Evolutionary conservation across 2,329 filamentous ascomycete species (phyloP).

Genomic region (Dactylonectria macrodidyma): DNA sequence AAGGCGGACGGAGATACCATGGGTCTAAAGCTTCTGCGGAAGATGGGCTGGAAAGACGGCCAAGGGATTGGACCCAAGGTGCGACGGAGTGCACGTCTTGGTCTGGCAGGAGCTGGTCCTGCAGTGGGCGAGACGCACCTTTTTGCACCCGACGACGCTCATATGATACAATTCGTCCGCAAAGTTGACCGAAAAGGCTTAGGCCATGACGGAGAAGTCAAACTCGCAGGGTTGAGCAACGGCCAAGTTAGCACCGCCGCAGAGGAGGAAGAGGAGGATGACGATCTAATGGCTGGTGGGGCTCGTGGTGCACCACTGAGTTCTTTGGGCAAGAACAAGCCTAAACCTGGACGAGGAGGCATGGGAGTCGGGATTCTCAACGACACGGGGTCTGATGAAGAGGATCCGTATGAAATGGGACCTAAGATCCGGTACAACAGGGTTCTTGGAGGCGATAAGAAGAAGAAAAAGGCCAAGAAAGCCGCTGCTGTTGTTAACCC

Average conservation of each 20-base stretch:
- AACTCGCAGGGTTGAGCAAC: slow-evolving; percentile 59
- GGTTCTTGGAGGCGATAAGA: slow-evolving; percentile 85
- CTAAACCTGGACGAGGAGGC: slow-evolving; percentile 69
- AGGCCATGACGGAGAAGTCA: slow-evolving; percentile 74
- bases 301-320: slow-evolving; percentile 36
- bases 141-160: slow-evolving; percentile 88
- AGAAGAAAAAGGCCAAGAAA: slow-evolving; percentile 78
- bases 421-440: slow-evolving; percentile 91
- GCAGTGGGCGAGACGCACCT: slow-evolving; percentile 71
- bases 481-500: slow-evolving; percentile 71
- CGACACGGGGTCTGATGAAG: slow-evolving; percentile 94
- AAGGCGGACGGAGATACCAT: slow-evolving; percentile 84
- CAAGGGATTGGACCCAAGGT: slow-evolving; percentile 94
- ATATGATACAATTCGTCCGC: slow-evolving; percentile 75
- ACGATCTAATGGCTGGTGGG: slow-evolving; percentile 51
- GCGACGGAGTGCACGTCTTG: slow-evolving; percentile 79
- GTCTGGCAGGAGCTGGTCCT: slow-evolving; percentile 55
- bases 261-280: slow-evolving; percentile 62
- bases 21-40: slow-evolving; percentile 86
- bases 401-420: slow-evolving; percentile 93
- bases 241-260: slow-evolving; percentile 39
- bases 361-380: slow-evolving; percentile 93
- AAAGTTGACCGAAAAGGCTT: slow-evolving; percentile 81
- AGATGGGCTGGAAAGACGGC: slow-evolving; percentile 96
- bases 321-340: slow-evolving; percentile 63